These are phyloP conservation scores for Fraxinus latifolia DNA, from an alignment of 305 asterid genomes.

Conservation along the genomic window DNA sequence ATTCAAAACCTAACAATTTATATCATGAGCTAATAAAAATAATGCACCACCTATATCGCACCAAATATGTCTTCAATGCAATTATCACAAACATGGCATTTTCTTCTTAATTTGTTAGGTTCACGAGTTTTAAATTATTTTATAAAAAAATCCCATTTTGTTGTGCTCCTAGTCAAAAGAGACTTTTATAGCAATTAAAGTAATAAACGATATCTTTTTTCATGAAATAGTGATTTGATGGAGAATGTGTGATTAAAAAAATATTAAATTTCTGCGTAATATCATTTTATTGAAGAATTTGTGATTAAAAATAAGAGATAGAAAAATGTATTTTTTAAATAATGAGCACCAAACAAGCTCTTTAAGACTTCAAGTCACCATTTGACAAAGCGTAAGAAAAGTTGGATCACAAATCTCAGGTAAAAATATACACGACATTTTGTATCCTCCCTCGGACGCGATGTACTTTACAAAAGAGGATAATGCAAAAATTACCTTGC, in stretches of 20 bases:
- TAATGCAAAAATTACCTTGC: not conserved
- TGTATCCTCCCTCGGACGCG: not conserved
- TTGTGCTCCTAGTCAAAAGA: not conserved
- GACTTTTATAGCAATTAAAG: not conserved
- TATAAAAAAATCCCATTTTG: not conserved
- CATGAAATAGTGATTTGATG: not conserved
- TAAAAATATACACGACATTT: not conserved
- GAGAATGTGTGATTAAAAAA: too few relatives aligned
- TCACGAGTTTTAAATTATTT: not conserved
- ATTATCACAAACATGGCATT: not conserved
- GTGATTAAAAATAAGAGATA: too few relatives aligned
- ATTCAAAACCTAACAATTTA: not conserved
- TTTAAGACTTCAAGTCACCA: not conserved
- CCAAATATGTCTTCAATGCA: not conserved
- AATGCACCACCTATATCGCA: not conserved
- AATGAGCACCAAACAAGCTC: too few relatives aligned
- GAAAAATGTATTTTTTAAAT: too few relatives aligned
- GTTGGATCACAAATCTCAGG: not conserved
- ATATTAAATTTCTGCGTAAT: too few relatives aligned
- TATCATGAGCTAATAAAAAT: not conserved
- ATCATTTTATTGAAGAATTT: too few relatives aligned
- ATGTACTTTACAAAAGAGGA: not conserved
- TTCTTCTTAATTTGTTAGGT: not conserved
- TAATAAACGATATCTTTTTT: not conserved
- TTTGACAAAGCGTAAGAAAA: not conserved